These are phyloP conservation scores for Stentor coeruleus DNA, from an alignment of 73 alveolate genomes.

Conservation along the genomic window DNA sequence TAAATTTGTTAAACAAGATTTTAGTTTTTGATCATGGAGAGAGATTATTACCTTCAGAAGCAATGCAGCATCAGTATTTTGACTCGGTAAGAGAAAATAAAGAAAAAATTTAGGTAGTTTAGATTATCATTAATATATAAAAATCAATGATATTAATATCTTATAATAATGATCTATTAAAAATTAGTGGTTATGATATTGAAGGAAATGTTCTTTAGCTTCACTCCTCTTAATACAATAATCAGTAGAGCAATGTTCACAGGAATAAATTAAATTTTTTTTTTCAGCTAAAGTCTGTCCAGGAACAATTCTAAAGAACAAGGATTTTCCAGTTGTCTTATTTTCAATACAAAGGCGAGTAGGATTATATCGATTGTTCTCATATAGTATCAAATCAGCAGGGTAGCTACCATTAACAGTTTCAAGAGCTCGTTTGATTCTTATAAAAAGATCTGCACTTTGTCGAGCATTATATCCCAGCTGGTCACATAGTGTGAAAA, in stretches of 20 bases:
- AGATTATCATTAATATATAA: no score
- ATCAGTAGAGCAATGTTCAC: slow-evolving; percentile 17
- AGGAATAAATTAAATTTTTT: not conserved
- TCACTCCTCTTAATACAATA: not conserved
- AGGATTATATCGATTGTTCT: not conserved
- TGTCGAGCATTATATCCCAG: not conserved
- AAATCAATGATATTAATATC: no score
- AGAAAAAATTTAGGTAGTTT: no score
- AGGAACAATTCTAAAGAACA: slow-evolving; percentile 11
- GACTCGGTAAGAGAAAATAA: slow-evolving; percentile 63
- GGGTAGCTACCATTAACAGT: not conserved
- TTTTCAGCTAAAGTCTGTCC: slow-evolving; percentile 16
- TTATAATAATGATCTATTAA: not conserved
- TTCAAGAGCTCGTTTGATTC: not conserved
- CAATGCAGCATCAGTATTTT: slow-evolving; percentile 93
- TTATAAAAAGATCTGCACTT: not conserved
- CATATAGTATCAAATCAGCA: not conserved
- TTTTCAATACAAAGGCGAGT: not conserved
- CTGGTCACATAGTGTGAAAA: not conserved
- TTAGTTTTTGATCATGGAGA: slow-evolving; percentile 32
- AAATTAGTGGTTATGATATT: not conserved
- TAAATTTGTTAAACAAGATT: not conserved
- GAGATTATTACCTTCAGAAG: slow-evolving; percentile 93
- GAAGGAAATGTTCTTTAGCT: not conserved
- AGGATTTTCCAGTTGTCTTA: slow-evolving; percentile 7